Conservation (phyloP, 164 flowering plant genomes). For the Nymphaea thermarum region DNA sequence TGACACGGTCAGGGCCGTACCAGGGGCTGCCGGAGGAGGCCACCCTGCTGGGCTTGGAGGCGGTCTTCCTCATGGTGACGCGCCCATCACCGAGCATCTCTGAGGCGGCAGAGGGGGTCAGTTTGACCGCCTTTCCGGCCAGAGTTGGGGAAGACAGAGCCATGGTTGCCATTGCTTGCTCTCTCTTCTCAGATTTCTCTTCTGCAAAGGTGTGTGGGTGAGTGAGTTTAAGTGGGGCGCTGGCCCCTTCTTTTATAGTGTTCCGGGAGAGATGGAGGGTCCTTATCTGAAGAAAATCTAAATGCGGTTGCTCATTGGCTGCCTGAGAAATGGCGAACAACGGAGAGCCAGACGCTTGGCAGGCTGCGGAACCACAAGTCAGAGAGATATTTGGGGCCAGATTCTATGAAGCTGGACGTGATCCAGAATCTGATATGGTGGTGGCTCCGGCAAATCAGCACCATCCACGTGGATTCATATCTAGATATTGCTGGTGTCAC, state of each 20-base stretch:
- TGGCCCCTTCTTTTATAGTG: neutral
- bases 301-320: neutral
- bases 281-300: neutral
- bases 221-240: neutral
- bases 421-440: neutral
- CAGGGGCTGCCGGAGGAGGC: neutral
- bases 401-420: neutral
- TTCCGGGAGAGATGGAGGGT: neutral
- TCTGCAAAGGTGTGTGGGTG: neutral
- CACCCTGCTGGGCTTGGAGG: neutral
- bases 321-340: neutral
- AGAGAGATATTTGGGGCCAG: neutral
- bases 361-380: neutral
- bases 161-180: conserved; percentile 4
- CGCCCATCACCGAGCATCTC: neutral
- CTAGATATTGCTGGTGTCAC: neutral
- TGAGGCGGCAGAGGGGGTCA: neutral
- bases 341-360: neutral
- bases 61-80: conserved; percentile 7
- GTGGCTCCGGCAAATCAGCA: neutral
- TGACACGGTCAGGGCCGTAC: conserved; percentile 7
- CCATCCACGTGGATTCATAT: neutral
- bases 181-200: neutral
- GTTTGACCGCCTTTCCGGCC: conserved; percentile 5
- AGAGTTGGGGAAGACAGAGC: conserved; percentile 5